Percentiles rank a stretch among this genome's conserved stretches.
phyloP scores from a whole-genome alignment of 139 green algal genomes.

The Chloropicon primus region DNA sequence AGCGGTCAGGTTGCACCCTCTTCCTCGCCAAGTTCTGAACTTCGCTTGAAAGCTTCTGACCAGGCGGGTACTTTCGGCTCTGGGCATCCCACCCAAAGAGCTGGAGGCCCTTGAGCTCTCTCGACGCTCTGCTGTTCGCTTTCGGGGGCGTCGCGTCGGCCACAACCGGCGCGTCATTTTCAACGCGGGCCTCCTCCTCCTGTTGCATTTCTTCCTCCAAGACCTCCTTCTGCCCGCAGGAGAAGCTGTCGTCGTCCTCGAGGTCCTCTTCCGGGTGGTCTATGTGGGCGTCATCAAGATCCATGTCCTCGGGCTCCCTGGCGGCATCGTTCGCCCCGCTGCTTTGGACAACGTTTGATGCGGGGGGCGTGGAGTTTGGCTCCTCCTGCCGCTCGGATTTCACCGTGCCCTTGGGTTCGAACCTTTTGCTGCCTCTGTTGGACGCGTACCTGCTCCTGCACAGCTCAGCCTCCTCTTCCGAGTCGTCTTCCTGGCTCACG shows the following conservation, averaged over 20 bases:
- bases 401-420: no score
- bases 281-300: no score
- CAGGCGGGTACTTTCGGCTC: neutral
- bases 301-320: no score
- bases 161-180: no score
- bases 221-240: neutral
- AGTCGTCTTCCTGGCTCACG: neutral
- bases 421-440: neutral
- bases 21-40: neutral
- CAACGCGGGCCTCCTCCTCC: neutral
- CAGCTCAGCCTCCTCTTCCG: neutral
- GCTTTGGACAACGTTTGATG: no score
- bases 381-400: no score
- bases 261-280: neutral
- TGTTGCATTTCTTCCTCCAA: neutral
- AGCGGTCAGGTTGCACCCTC: neutral
- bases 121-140: neutral
- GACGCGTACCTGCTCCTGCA: neutral
- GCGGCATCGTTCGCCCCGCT: no score
- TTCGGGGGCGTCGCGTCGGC: no score
- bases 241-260: neutral
- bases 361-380: no score
- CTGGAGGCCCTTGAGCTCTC: neutral
- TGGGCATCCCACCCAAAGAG: neutral
- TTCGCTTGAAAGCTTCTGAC: neutral